These are phyloP conservation scores for Aethionema arabicum DNA, from an alignment of 345 rosid species.

Conservation along the genomic window DNA sequence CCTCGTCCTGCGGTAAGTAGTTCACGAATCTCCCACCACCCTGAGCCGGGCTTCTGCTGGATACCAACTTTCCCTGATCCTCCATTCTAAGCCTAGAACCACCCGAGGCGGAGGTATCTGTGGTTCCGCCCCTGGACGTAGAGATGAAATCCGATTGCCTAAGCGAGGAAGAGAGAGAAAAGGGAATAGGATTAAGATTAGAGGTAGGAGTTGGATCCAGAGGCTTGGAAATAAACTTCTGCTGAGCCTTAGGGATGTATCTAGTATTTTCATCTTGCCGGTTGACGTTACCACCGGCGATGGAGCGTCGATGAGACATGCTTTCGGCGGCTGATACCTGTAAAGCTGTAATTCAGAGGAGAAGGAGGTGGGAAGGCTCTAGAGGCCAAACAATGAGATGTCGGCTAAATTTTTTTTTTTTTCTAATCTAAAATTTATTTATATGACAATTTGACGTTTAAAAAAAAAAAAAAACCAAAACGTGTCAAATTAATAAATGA, in stretches of 20 bases:
- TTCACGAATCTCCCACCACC: slow-evolving; percentile 58
- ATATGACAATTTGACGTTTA: no score
- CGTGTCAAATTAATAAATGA: no score
- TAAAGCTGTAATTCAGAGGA: no score
- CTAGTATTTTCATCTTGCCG: slow-evolving; percentile 35
- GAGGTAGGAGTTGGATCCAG: slow-evolving; percentile 29
- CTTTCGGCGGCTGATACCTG: no score
- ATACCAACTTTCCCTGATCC: slow-evolving; percentile 46
- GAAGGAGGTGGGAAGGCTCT: no score
- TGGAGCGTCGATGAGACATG: slow-evolving; percentile 58
- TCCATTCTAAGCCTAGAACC: slow-evolving; percentile 45
- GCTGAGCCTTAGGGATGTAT: slow-evolving; percentile 39
- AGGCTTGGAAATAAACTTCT: slow-evolving; percentile 54
- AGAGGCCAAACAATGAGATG: no score
- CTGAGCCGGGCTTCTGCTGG: slow-evolving; percentile 38
- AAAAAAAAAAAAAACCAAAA: no score
- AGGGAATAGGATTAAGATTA: slow-evolving; percentile 34
- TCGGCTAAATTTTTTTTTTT: no score
- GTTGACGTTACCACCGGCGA: slow-evolving; percentile 17
- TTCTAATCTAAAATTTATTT: no score
- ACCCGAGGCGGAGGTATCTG: slow-evolving; percentile 27
- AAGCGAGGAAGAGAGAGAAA: slow-evolving; percentile 61
- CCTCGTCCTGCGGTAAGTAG: slow-evolving; percentile 97
- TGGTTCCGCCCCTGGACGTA: slow-evolving; percentile 14
- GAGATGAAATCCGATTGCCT: slow-evolving; percentile 46